A percentile compares a stretch with the other conserved stretches of the same genome.
These are phyloP conservation scores for Dryadomyces quercus-mongolicae DNA, from an alignment of 2,329 filamentous ascomycete species.

Conservation along the genomic window DNA sequence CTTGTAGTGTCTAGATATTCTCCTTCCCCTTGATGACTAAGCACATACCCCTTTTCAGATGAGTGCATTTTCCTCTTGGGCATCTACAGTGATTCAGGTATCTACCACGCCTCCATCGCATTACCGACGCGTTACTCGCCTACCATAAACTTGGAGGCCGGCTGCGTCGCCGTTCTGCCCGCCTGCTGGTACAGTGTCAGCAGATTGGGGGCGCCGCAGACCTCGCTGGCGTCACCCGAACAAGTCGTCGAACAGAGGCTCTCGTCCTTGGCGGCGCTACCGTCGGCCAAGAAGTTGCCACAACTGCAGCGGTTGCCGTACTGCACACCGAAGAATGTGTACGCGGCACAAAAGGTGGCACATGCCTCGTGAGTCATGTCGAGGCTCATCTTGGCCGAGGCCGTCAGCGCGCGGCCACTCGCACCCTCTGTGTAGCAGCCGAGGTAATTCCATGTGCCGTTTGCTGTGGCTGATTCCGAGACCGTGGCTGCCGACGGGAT, in stretches of 20 bases:
- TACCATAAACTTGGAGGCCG: too few species aligned
- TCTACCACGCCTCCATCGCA: too few species aligned
- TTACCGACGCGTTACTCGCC: too few species aligned
- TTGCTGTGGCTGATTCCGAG: not conserved
- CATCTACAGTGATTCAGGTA: too few species aligned
- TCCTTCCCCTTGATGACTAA: too few species aligned
- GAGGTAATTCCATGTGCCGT: conserved; percentile 16
- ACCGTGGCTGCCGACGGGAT: conserved; percentile 19
- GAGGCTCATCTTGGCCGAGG: conserved; percentile 7
- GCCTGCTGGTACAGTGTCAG: not conserved
- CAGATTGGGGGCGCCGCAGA: conserved; percentile 12
- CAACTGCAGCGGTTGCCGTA: conserved; percentile 41
- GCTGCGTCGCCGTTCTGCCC: too few species aligned
- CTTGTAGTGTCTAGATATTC: too few species aligned
- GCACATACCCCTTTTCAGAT: too few species aligned
- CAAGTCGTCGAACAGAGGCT: conserved; percentile 10
- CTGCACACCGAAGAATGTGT: conserved; percentile 36
- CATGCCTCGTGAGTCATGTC: conserved; percentile 38
- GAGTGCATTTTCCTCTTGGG: too few species aligned
- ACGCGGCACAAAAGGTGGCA: conserved; percentile 34
- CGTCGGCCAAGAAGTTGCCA: conserved; percentile 14
- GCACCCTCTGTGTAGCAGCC: conserved; percentile 22
- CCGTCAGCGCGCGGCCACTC: conserved; percentile 11
- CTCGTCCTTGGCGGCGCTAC: conserved; percentile 2
- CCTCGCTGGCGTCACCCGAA: conserved; percentile 7